Conservation (phyloP, 768 basidiomycete species). For the Macrocybe gigantea region DNA sequence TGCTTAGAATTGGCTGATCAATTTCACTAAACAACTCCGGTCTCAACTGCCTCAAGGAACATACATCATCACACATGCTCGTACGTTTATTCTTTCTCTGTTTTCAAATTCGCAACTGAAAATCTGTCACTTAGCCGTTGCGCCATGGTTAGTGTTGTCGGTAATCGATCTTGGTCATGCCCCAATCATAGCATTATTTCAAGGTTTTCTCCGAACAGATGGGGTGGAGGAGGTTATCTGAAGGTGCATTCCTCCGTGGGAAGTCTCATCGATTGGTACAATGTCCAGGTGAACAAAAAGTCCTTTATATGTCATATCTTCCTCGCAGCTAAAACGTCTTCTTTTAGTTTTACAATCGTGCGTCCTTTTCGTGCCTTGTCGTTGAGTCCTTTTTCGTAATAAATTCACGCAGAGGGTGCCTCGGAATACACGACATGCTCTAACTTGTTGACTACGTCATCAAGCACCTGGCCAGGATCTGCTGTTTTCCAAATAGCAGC, state of each 20-base stretch:
- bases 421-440: slow-evolving; percentile 60
- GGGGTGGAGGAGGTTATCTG: slow-evolving; percentile 49
- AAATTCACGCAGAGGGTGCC: slow-evolving; percentile 41
- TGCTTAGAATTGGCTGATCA: slow-evolving; percentile 43
- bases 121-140: slow-evolving; percentile 30
- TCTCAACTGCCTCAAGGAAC: slow-evolving; percentile 38
- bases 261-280: slow-evolving; percentile 60
- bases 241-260: slow-evolving; percentile 49
- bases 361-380: slow-evolving; percentile 8
- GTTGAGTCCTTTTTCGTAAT: slow-evolving; percentile 1
- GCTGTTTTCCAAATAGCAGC: slow-evolving; percentile 55
- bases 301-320: too few species aligned
- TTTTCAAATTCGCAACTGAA: neutral
- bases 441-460: slow-evolving; percentile 53
- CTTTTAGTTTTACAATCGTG: slow-evolving; percentile 39
- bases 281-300: slow-evolving; percentile 35
- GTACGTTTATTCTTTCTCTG: slow-evolving; percentile 22
- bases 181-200: neutral
- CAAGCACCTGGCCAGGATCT: slow-evolving; percentile 54
- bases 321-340: neutral
- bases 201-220: slow-evolving; percentile 37
- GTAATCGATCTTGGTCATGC: neutral
- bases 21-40: slow-evolving; percentile 48
- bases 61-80: slow-evolving; percentile 53
- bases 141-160: slow-evolving; percentile 30